Percentiles rank a stretch among this genome's conserved stretches.
Evolutionary conservation across 768 basidiomycete species (phyloP).

Genomic region (Grammothele lineata): DNA sequence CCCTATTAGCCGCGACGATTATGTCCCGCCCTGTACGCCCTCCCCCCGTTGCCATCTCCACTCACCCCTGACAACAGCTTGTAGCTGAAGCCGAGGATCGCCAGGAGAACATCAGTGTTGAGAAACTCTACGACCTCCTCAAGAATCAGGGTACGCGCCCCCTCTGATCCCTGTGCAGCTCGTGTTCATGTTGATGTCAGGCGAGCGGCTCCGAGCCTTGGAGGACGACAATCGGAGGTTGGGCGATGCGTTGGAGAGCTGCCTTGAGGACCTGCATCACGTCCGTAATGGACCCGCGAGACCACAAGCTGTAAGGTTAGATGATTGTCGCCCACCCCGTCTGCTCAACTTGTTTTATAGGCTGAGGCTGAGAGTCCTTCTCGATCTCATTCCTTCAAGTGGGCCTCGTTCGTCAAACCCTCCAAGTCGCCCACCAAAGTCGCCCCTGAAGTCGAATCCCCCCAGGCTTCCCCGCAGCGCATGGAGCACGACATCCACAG

Average conservation of each 20-base stretch:
- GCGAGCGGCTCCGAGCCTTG: slow-evolving; percentile 58
- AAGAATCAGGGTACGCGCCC: slow-evolving; percentile 64
- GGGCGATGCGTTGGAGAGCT: slow-evolving; percentile 53
- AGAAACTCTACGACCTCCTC: slow-evolving; percentile 61
- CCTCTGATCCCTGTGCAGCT: background rate
- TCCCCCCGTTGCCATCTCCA: too few species aligned
- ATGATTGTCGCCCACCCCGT: background rate
- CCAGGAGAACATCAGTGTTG: slow-evolving; percentile 51
- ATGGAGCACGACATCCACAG: slow-evolving; percentile 59
- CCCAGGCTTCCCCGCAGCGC: slow-evolving; percentile 75
- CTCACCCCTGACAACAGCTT: background rate
- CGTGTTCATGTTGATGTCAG: slow-evolving; percentile 33
- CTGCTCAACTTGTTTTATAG: slow-evolving; percentile 2
- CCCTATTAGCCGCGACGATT: slow-evolving; percentile 78
- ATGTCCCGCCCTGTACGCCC: slow-evolving; percentile 76
- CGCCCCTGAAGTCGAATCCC: slow-evolving; percentile 52
- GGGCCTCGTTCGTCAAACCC: slow-evolving; percentile 78
- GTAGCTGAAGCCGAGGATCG: slow-evolving; percentile 59
- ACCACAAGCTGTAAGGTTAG: slow-evolving; percentile 4
- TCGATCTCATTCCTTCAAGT: slow-evolving; percentile 83
- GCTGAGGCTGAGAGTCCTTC: slow-evolving; percentile 34
- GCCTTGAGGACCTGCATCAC: slow-evolving; percentile 61
- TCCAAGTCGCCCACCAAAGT: slow-evolving; percentile 79
- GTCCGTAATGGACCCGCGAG: slow-evolving; percentile 25
- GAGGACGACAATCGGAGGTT: slow-evolving; percentile 79